These are phyloP conservation scores for Penicillium concentricum DNA, from an alignment of 2,329 filamentous ascomycete genomes.

Conservation along the genomic window DNA sequence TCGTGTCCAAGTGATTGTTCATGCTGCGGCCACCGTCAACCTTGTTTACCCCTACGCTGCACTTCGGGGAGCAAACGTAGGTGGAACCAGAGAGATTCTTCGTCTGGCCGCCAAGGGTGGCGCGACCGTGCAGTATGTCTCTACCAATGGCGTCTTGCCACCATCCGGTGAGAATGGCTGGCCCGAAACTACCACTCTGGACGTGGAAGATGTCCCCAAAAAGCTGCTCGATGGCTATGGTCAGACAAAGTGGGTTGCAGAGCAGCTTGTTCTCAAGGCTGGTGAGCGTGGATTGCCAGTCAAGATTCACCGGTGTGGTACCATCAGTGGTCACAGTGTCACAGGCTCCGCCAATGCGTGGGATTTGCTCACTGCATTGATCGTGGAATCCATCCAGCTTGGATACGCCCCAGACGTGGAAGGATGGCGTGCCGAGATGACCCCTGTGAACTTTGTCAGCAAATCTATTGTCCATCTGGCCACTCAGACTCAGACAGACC, in stretches of 20 bases:
- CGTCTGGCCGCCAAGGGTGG: constrained; percentile 66
- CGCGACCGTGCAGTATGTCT: constrained; percentile 74
- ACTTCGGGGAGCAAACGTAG: constrained; percentile 70
- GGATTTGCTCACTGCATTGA: constrained; percentile 72
- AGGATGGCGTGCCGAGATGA: constrained; percentile 80
- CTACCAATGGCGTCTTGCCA: constrained; percentile 76
- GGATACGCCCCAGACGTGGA: constrained; percentile 69
- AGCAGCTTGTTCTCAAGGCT: constrained; percentile 70
- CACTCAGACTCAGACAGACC: constrained; percentile 61
- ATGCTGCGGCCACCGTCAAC: constrained; percentile 76
- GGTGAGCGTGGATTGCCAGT: constrained; percentile 67
- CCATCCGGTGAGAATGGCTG: constrained; percentile 65
- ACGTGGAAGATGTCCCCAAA: constrained; percentile 65
- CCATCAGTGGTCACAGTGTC: constrained; percentile 73
- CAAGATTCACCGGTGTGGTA: constrained; percentile 70
- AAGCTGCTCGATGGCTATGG: constrained; percentile 73
- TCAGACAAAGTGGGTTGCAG: constrained; percentile 79
- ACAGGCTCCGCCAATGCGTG: constrained; percentile 75
- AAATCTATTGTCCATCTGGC: constrained; percentile 70
- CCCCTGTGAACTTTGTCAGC: constrained; percentile 77
- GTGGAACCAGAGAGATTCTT: constrained; percentile 74
- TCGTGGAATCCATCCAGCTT: constrained; percentile 74
- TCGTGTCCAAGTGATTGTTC: constrained; percentile 70
- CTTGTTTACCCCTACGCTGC: constrained; percentile 80
- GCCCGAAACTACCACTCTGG: constrained; percentile 67